Evolutionary conservation across 2,329 filamentous ascomycete genomes (phyloP).

Genomic region (Septoria petroselini): DNA sequence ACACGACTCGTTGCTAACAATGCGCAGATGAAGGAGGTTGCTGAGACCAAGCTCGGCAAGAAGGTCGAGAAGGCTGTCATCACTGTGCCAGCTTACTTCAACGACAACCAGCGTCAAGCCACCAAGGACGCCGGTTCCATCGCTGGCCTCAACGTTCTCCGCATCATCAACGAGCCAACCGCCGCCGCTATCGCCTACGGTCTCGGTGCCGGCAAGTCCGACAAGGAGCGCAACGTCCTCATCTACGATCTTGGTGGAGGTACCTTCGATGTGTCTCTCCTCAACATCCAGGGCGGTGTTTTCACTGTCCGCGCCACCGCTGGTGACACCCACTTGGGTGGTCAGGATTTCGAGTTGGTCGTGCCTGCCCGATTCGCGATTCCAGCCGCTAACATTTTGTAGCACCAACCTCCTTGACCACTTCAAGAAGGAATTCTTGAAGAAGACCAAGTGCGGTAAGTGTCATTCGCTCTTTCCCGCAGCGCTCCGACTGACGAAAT

Average conservation of each 20-base stretch:
- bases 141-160: conserved; percentile 93
- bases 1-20: conserved; percentile 19
- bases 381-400: conserved; percentile 17
- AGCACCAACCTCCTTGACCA: conserved; percentile 93
- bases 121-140: conserved; percentile 99
- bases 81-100: conserved; percentile 99
- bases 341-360: conserved; percentile 9
- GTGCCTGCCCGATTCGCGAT: background rate
- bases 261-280: conserved; percentile 99
- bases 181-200: conserved; percentile 98
- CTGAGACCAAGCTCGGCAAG: conserved; percentile 96
- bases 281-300: conserved; percentile 98
- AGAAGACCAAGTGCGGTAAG: conserved; percentile 78
- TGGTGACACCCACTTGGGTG: conserved; percentile 60
- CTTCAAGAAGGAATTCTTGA: conserved; percentile 92
- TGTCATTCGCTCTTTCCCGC: too few species aligned
- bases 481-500: too few species aligned
- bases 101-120: conserved; percentile 99
- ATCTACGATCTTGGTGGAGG: conserved; percentile 99
- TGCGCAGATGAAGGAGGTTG: conserved; percentile 94
- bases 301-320: conserved; percentile 99
- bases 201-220: conserved; percentile 61
- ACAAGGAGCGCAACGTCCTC: conserved; percentile 97
- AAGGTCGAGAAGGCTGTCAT: conserved; percentile 99
- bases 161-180: conserved; percentile 99